A percentile compares a stretch with the other conserved stretches of the same genome.
Evolutionary conservation across 768 basidiomycete genomes (phyloP).

Genomic region (Nidula microcarpa): DNA sequence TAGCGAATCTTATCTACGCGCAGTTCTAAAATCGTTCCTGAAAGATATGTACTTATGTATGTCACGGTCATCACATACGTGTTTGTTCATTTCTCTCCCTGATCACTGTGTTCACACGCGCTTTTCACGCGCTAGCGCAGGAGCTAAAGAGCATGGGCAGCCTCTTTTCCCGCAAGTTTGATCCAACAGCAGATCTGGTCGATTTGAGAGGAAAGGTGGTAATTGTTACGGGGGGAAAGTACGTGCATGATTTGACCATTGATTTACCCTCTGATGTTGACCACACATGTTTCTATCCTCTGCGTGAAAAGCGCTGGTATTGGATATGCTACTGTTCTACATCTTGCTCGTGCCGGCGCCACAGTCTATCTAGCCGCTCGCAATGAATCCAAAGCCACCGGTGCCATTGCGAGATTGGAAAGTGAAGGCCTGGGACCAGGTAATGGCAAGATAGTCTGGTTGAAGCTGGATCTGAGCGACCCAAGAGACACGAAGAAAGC

Average conservation of each 20-base stretch:
- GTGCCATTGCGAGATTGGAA: constrained; percentile 44
- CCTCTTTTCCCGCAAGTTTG: constrained; percentile 4
- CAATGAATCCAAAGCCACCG: constrained; percentile 38
- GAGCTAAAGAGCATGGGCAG: constrained; percentile 3
- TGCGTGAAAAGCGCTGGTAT: constrained; percentile 15
- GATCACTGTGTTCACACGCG: too few relatives aligned
- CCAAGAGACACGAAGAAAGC: constrained; percentile 42
- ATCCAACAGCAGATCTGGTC: constrained; percentile 1
- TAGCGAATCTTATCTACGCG: too few relatives aligned
- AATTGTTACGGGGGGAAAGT: constrained; percentile 8
- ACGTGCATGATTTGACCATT: not conserved
- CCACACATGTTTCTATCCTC: not conserved
- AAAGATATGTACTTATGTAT: too few relatives aligned
- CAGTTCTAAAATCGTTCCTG: too few relatives aligned
- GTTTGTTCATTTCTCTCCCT: too few relatives aligned
- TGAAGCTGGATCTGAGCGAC: constrained; percentile 49
- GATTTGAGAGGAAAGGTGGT: constrained; percentile 2
- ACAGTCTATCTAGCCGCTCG: constrained; percentile 60
- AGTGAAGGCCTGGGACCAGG: constrained; percentile 36
- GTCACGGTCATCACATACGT: too few relatives aligned
- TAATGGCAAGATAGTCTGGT: constrained; percentile 43
- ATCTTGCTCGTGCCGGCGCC: constrained; percentile 50
- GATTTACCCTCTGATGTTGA: not conserved
- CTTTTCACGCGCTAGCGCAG: too few relatives aligned
- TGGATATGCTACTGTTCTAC: constrained; percentile 22